These are phyloP conservation scores for Trichoderma pleuroti DNA, from an alignment of 2,329 filamentous ascomycete genomes.

Conservation along the genomic window DNA sequence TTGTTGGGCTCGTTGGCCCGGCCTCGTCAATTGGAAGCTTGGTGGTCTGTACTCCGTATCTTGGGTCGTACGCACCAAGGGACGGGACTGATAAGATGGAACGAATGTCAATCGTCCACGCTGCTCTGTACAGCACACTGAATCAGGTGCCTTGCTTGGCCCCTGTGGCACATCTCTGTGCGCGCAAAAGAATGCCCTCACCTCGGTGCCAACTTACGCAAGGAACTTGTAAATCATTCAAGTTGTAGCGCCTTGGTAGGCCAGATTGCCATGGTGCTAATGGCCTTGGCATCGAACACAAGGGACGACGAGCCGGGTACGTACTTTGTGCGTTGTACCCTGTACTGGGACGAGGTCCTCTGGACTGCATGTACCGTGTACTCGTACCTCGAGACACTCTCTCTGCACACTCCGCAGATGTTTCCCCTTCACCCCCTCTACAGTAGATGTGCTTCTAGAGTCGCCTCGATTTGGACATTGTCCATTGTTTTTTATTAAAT, in stretches of 20 bases:
- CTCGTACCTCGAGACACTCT: background rate
- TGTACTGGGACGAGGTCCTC: background rate
- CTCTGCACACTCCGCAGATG: background rate
- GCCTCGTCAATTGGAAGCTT: background rate
- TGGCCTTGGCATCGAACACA: conserved; percentile 6
- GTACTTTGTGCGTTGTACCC: background rate
- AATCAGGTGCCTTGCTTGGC: background rate
- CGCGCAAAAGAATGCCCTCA: background rate
- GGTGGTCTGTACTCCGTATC: no score
- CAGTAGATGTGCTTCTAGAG: background rate
- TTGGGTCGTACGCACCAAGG: background rate
- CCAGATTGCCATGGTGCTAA: background rate
- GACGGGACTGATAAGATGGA: background rate
- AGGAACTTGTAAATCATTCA: background rate
- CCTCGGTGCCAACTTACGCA: background rate
- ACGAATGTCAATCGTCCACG: background rate
- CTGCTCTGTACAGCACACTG: background rate
- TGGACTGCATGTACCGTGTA: background rate
- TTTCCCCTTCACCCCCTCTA: background rate
- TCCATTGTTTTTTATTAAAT: conserved; percentile 20
- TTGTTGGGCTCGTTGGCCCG: no score
- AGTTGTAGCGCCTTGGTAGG: background rate
- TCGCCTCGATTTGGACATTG: background rate
- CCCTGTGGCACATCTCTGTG: background rate
- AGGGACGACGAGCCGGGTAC: background rate